Evolutionary conservation across 2,329 filamentous ascomycete species (phyloP).

Genomic region (Fusarium sp.): DNA sequence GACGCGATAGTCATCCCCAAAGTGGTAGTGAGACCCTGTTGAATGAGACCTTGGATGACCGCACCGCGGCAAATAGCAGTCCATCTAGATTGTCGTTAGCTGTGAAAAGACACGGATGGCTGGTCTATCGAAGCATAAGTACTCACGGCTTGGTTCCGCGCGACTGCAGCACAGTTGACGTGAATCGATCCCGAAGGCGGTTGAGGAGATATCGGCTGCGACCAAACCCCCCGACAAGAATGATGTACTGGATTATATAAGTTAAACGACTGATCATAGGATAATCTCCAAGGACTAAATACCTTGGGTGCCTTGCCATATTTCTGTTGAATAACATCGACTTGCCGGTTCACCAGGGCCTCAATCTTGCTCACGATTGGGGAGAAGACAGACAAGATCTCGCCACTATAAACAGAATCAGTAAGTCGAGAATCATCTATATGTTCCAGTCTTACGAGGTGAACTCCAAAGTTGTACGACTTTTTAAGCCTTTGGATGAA

Average conservation of each 20-base stretch:
- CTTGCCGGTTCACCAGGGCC: slow-evolving; percentile 44
- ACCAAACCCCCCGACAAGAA: slow-evolving; percentile 56
- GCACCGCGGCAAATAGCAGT: slow-evolving; percentile 48
- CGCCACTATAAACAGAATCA: not conserved
- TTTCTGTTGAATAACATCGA: slow-evolving; percentile 30
- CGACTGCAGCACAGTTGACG: slow-evolving; percentile 46
- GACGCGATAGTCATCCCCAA: slow-evolving; percentile 29
- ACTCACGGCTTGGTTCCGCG: slow-evolving; percentile 49
- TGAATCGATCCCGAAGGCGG: slow-evolving; percentile 28
- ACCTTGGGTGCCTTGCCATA: slow-evolving; percentile 38
- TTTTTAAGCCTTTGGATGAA: not conserved
- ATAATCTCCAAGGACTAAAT: no score
- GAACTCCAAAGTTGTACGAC: slow-evolving; percentile 10
- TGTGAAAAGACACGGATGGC: no score
- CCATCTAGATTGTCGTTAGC: no score
- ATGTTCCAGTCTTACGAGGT: not conserved
- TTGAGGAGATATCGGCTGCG: slow-evolving; percentile 46
- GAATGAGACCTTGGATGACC: slow-evolving; percentile 41
- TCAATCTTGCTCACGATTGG: slow-evolving; percentile 38
- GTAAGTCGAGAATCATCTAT: no score
- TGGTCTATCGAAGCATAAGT: no score
- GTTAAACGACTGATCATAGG: no score
- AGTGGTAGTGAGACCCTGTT: not conserved
- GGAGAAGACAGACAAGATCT: slow-evolving; percentile 43
- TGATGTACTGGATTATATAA: slow-evolving; percentile 33